Conservation (phyloP, 371 early-diverging fungal genomes). For the Actinomortierella wolfii region DNA sequence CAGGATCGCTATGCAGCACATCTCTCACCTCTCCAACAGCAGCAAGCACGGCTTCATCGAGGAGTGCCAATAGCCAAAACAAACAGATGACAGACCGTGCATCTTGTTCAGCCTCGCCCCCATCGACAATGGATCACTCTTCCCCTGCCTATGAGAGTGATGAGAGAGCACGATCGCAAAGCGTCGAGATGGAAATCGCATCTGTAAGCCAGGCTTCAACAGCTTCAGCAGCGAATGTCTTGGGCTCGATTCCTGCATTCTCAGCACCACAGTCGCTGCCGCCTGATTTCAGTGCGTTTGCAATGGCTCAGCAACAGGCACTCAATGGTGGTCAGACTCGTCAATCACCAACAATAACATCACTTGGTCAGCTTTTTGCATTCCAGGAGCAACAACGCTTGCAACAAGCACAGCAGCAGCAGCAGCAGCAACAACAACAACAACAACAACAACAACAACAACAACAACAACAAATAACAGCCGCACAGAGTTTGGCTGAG, state of each 20-base stretch:
- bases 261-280: slow-evolving; percentile 34
- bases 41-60: too few relatives aligned
- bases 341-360: slow-evolving; percentile 15
- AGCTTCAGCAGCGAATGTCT: background rate
- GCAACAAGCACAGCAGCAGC: slow-evolving; percentile 18
- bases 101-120: too few relatives aligned
- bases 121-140: too few relatives aligned
- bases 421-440: slow-evolving; percentile 16
- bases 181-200: background rate
- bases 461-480: slow-evolving; percentile 12
- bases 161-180: background rate
- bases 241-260: slow-evolving; percentile 34
- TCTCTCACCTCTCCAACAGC: too few relatives aligned
- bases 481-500: background rate
- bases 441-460: slow-evolving; percentile 15
- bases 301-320: slow-evolving; percentile 28
- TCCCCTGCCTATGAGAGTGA: background rate
- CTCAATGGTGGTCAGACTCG: slow-evolving; percentile 9
- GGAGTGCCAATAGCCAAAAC: too few relatives aligned
- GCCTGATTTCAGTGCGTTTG: slow-evolving; percentile 37
- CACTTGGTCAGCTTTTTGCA: slow-evolving; percentile 27
- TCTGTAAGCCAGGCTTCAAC: background rate
- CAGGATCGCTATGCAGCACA: slow-evolving; percentile 8
- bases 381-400: slow-evolving; percentile 33
- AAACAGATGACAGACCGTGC: too few relatives aligned